Evolutionary conservation across 306 rosid genomes (phyloP).

Genomic region (Vigna mungo): DNA sequence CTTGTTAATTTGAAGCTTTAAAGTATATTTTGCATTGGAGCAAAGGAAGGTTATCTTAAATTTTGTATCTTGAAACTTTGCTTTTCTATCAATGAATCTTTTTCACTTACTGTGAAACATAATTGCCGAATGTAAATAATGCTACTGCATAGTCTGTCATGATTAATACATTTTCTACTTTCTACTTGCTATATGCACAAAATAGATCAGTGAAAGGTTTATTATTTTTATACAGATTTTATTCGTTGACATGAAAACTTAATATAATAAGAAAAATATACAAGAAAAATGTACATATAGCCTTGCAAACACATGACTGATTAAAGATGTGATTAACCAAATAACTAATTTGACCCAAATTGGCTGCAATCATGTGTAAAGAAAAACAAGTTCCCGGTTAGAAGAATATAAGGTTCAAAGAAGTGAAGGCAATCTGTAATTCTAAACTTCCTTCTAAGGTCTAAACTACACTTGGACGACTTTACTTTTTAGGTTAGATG

Average conservation of each 20-base stretch:
- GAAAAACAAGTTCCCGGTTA: no score
- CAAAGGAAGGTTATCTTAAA: conserved; percentile 18
- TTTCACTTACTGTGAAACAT: conserved; percentile 37
- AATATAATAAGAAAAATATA: no score
- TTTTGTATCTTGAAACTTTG: neutral
- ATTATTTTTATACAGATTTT: no score
- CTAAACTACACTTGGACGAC: neutral
- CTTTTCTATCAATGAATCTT: conserved; percentile 25
- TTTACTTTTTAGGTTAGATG: neutral
- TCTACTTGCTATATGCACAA: neutral
- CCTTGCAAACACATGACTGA: no score
- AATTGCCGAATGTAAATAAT: conserved; percentile 37
- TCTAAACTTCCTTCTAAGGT: neutral
- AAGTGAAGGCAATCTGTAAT: no score
- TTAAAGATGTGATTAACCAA: no score
- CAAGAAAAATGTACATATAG: no score
- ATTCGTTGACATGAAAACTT: no score
- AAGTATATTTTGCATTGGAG: conserved; percentile 13
- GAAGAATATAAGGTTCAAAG: no score
- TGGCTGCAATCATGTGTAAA: no score
- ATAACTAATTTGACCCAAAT: no score
- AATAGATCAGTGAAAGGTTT: no score
- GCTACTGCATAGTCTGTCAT: neutral
- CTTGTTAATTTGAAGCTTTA: conserved; percentile 33
- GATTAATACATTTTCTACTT: conserved; percentile 28